phyloP scores from a whole-genome alignment of 2,329 filamentous ascomycete species.

The Diplocarpon mali region DNA sequence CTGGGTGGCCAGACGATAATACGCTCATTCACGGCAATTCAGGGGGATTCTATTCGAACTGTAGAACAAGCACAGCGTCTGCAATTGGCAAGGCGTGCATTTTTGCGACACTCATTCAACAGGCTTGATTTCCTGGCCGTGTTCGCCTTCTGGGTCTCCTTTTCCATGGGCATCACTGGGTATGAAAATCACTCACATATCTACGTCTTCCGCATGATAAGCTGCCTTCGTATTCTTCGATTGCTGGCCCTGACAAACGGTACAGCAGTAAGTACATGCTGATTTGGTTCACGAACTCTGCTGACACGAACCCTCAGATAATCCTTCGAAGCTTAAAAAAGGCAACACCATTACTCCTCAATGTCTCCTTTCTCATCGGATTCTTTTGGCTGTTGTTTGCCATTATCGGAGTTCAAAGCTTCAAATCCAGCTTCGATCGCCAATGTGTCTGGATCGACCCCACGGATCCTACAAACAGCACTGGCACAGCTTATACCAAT shows the following conservation, averaged over 20 bases:
- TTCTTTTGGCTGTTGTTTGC: constrained; percentile 99
- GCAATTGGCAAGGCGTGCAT: constrained; percentile 81
- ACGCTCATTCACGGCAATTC: constrained; percentile 45
- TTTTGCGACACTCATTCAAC: constrained; percentile 91
- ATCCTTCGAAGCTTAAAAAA: constrained; percentile 94
- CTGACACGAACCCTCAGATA: constrained; percentile 41
- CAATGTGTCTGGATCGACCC: constrained; percentile 71
- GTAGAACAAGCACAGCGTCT: constrained; percentile 69
- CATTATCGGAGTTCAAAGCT: constrained; percentile 93
- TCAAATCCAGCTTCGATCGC: constrained; percentile 71
- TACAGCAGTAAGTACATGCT: constrained; percentile 56
- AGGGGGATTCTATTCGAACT: constrained; percentile 47
- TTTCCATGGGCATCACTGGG: constrained; percentile 58
- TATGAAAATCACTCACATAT: constrained; percentile 61
- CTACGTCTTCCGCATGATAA: constrained; percentile 92
- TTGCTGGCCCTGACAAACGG: constrained; percentile 88
- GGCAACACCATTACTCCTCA: constrained; percentile 79
- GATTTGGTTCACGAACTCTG: not conserved
- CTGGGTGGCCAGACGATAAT: constrained; percentile 19
- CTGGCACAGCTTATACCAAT: constrained; percentile 46
- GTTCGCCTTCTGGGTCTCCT: constrained; percentile 89
- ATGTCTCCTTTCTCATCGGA: constrained; percentile 85
- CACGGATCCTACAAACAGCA: constrained; percentile 37
- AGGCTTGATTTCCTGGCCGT: constrained; percentile 90
- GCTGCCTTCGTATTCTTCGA: constrained; percentile 83